Conservation (phyloP, 306 rosid species). For the Rubus parviflorus region DNA sequence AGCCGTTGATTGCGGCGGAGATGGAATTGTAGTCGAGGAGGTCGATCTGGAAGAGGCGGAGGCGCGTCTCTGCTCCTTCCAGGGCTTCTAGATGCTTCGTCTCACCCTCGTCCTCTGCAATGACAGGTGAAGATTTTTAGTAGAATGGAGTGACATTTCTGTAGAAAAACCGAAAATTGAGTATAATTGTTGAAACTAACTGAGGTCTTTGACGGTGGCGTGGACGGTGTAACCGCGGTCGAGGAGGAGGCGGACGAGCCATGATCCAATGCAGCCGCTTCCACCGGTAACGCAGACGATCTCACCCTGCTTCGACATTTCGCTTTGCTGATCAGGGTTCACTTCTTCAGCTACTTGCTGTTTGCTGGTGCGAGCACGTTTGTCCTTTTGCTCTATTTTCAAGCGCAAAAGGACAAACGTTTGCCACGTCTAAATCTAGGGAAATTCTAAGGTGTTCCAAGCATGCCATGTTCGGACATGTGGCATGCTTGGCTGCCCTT, state of each 20-base stretch:
- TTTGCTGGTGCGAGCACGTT: too few relatives aligned
- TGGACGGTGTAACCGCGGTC: constrained; percentile 79
- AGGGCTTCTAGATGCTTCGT: constrained; percentile 73
- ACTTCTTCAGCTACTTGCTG: background rate
- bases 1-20: constrained; percentile 58
- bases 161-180: too few relatives aligned
- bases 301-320: constrained; percentile 34
- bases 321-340: background rate
- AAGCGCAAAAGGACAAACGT: background rate
- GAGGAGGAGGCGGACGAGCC: constrained; percentile 76
- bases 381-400: too few relatives aligned
- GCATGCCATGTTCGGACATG: too few relatives aligned
- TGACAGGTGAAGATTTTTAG: background rate
- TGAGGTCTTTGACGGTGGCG: constrained; percentile 78
- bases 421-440: background rate
- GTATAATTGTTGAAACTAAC: constrained; percentile 23
- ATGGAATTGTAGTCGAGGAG: constrained; percentile 63
- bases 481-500: too few relatives aligned
- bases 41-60: constrained; percentile 81
- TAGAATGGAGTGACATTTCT: background rate
- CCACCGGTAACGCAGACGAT: constrained; percentile 88
- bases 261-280: constrained; percentile 87
- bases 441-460: too few relatives aligned
- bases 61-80: constrained; percentile 54
- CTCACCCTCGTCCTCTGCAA: constrained; percentile 63